A percentile compares a stretch with the other conserved stretches of the same genome.
These are phyloP conservation scores for Ceratobasidium sp. DNA, from an alignment of 1,284 basidiomycete genomes.

Conservation along the genomic window DNA sequence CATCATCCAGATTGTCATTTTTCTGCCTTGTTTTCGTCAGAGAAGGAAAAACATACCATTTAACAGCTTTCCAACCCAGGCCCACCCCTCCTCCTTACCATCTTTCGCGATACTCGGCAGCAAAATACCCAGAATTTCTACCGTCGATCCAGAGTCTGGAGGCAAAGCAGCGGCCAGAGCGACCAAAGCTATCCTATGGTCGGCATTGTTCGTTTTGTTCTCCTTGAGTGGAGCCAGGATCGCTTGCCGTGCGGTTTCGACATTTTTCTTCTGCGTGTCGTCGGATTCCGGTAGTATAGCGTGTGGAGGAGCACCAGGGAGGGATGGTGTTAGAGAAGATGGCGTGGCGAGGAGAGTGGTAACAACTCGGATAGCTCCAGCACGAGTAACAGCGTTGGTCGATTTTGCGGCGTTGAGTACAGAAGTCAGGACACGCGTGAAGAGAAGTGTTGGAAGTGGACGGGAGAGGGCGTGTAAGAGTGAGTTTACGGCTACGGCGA, in stretches of 20 bases:
- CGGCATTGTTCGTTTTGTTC: conserved; percentile 85
- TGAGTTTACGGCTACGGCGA: conserved; percentile 60
- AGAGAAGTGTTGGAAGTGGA: conserved; percentile 63
- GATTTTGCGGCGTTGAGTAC: conserved; percentile 81
- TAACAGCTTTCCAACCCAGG: conserved; percentile 56
- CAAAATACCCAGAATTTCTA: conserved; percentile 58
- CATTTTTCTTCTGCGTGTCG: conserved; percentile 49
- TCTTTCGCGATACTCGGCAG: conserved; percentile 32
- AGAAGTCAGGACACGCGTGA: conserved; percentile 72
- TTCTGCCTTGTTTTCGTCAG: background rate
- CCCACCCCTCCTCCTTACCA: conserved; percentile 70
- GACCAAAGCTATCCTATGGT: conserved; percentile 86
- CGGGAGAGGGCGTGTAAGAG: conserved; percentile 69
- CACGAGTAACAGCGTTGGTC: conserved; percentile 71
- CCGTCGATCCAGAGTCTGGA: conserved; percentile 58
- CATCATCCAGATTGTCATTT: background rate
- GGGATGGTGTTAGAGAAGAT: background rate
- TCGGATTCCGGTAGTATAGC: background rate
- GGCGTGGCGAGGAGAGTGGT: conserved; percentile 60
- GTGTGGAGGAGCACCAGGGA: conserved; percentile 12
- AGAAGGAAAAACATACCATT: conserved; percentile 51
- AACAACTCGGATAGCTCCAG: conserved; percentile 70
- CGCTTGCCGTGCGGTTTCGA: conserved; percentile 67
- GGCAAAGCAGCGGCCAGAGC: conserved; percentile 76
- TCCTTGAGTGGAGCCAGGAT: conserved; percentile 76